Conservation (phyloP, 169 alveolate genomes). For the Plasmodium ovale region DNA sequence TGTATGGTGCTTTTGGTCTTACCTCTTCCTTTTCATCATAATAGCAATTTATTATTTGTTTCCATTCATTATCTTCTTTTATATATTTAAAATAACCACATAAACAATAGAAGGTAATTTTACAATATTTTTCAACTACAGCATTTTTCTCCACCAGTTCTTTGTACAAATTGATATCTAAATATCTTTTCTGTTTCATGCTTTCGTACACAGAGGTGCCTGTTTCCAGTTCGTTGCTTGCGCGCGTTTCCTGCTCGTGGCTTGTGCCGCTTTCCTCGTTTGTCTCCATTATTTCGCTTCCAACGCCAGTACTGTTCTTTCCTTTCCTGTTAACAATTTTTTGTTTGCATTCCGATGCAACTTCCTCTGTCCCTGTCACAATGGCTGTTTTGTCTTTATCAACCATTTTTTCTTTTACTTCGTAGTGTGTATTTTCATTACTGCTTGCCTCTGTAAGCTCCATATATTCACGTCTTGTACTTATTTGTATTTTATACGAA, state of each 20-base stretch:
- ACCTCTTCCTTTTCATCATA: conserved; percentile 54
- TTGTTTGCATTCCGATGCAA: no score
- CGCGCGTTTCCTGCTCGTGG: neutral
- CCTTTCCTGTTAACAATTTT: neutral
- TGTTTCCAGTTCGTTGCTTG: neutral
- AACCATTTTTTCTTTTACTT: neutral
- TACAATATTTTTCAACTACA: conserved; percentile 26
- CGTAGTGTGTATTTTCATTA: neutral
- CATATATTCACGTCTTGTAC: conserved; percentile 8
- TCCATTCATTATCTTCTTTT: conserved; percentile 63
- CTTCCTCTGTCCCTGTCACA: neutral
- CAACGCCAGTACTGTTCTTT: neutral
- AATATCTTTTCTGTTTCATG: conserved; percentile 9
- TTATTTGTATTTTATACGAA: conserved; percentile 61
- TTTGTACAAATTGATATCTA: conserved; percentile 32
- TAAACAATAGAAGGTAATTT: conserved; percentile 62
- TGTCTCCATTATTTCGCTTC: neutral
- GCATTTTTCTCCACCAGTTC: conserved; percentile 38
- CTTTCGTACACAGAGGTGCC: conserved; percentile 3
- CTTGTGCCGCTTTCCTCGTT: neutral
- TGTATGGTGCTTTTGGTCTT: conserved; percentile 64
- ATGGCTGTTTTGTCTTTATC: neutral
- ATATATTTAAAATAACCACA: conserved; percentile 71
- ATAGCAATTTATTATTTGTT: conserved; percentile 65
- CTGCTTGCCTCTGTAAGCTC: neutral